Conservation (phyloP, 2,329 filamentous ascomycete genomes). For the Xylaria digitata region DNA sequence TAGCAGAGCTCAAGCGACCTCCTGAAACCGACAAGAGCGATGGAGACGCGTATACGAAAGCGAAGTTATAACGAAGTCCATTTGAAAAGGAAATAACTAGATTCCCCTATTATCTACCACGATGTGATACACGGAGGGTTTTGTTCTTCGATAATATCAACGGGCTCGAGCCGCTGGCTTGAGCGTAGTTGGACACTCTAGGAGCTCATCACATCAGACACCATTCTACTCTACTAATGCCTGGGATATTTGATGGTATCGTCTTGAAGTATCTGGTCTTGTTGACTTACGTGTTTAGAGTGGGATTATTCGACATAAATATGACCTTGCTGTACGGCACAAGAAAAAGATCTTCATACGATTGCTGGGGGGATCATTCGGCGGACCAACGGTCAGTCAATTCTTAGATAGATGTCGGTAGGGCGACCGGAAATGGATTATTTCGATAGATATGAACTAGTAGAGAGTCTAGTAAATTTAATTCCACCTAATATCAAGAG, state of each 20-base stretch:
- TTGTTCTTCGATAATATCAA: slow-evolving; percentile 20
- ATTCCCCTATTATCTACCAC: not conserved
- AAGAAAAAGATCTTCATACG: slow-evolving; percentile 18
- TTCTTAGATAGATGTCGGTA: slow-evolving; percentile 11
- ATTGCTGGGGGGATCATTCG: slow-evolving; percentile 30
- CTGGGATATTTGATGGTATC: not conserved
- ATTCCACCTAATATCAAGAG: slow-evolving; percentile 10
- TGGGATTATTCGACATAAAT: slow-evolving; percentile 32
- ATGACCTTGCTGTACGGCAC: slow-evolving; percentile 34
- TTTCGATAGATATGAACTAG: not conserved
- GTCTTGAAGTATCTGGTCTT: not conserved
- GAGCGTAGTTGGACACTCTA: slow-evolving; percentile 30
- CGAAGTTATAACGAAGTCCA: not conserved
- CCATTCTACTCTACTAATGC: not conserved
- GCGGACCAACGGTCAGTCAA: slow-evolving; percentile 20
- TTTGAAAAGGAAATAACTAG: too few species aligned
- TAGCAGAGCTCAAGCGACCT: not conserved
- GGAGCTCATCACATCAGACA: slow-evolving; percentile 28
- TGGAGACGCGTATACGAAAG: not conserved
- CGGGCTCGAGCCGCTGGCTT: slow-evolving; percentile 19
- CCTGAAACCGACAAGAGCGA: too few species aligned
- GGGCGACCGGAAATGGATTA: not conserved
- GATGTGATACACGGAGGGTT: not conserved
- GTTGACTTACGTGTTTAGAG: slow-evolving; percentile 5
- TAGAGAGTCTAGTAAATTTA: slow-evolving; percentile 3